Evolutionary conservation across 2,329 filamentous ascomycete species (phyloP), one percentile per base, ranked within the genome.

Genomic region (Berkeleyomyces basicola): DNA sequence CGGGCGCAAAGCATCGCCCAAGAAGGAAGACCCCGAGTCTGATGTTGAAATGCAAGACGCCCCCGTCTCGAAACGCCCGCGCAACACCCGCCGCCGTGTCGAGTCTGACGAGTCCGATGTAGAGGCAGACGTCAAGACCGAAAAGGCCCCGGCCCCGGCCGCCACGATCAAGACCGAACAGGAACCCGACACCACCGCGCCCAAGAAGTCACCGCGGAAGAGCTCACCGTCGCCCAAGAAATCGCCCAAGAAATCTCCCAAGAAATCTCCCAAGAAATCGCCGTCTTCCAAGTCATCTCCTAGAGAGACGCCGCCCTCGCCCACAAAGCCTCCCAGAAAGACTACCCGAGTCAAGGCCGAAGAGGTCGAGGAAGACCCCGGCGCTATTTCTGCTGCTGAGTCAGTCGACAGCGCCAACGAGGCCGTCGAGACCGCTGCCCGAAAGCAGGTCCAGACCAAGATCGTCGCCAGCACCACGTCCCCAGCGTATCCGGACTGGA

Each of bases 401-500:
- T 64, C 62, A 5, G 43, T 51, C 7, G 78, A 77, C 59, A 82
- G 79, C 5, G 78, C 87, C 68, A 88, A 88, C 70, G 84, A 89
- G 1, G 83, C 86, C 67, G 73, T 84, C 57, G 83, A 83, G 59
- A 85, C 83, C 49, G 91, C 95, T 73, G 85, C 84, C 57, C 84
- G 88, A 53, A 82, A 92, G 72, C 88, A 89, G 72, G 82, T 92
- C 9, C 90, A 96, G 71, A 83, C 83, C 7, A 87, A 85, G 58
- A 75, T 96, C 64, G 84, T 84, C 70, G 77, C 81, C 23, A 82
- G 79, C 60, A 77, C 74, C 63, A 84, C 84, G 70, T 77, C 81
- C 16, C 82, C 79, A 59, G 77, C 87, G n/a, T 97, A 92, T 73
- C 91, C 91, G 0, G 92, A 99, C 73, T 99, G 93, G 93, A 87